Conservation (phyloP, 352 stramenopile species). For the Thraustochytrium striatum region DNA sequence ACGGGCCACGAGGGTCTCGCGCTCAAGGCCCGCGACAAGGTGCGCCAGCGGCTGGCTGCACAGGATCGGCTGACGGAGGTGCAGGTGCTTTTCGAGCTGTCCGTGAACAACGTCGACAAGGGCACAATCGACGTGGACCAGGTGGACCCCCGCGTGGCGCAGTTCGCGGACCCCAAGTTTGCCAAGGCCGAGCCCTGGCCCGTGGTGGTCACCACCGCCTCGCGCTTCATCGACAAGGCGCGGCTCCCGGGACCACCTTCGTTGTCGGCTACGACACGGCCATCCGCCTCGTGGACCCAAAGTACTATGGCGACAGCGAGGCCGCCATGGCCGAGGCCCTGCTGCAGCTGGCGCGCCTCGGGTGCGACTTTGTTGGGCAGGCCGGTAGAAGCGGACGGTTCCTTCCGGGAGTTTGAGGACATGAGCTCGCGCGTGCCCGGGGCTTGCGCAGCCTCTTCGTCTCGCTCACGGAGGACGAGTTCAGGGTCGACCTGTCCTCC, state of each 20-base stretch:
- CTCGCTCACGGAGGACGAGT: conserved; percentile 65
- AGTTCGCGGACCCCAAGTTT: conserved; percentile 57
- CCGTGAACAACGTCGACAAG: conserved; percentile 73
- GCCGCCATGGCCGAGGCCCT: conserved; percentile 70
- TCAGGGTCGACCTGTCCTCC: conserved; percentile 79
- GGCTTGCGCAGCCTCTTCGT: conserved; percentile 59
- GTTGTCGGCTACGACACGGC: conserved; percentile 80
- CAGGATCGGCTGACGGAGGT: conserved; percentile 48
- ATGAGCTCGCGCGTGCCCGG: conserved; percentile 1
- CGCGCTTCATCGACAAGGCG: conserved; percentile 74
- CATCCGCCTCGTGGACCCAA: conserved; percentile 75
- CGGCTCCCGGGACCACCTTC: conserved; percentile 68
- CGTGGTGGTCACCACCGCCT: conserved; percentile 70
- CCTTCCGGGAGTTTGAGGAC: conserved; percentile 8
- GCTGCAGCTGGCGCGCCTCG: conserved; percentile 62
- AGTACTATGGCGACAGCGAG: conserved; percentile 71
- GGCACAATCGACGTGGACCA: conserved; percentile 59
- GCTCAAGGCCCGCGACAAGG: neutral
- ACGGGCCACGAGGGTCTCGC: conserved; percentile 60
- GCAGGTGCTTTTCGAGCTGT: conserved; percentile 68
- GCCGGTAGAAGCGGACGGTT: conserved; percentile 59
- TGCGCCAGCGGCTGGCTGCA: conserved; percentile 49
- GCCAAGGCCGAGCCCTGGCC: conserved; percentile 55
- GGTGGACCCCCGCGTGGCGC: conserved; percentile 58
- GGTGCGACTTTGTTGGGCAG: conserved; percentile 77